These are phyloP conservation scores for Metschnikowia kofuensis DNA, from an alignment of 805 yeast genomes.

Conservation along the genomic window DNA sequence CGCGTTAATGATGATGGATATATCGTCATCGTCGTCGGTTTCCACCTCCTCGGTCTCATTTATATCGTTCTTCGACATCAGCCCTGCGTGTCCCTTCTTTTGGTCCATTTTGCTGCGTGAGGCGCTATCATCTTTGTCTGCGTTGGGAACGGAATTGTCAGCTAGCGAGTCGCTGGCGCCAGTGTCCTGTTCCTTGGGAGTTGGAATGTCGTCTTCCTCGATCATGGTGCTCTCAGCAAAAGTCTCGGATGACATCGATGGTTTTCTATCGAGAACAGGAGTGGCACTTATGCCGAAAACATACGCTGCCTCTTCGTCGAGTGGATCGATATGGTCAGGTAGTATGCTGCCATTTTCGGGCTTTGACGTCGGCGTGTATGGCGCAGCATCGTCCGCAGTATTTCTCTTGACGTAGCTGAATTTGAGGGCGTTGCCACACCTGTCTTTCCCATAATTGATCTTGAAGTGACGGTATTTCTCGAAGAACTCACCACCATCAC, in stretches of 20 bases:
- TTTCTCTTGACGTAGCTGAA: constrained; percentile 42
- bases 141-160: too few species aligned
- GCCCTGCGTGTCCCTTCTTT: too few species aligned
- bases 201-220: background rate
- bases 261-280: background rate
- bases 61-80: too few species aligned
- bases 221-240: constrained; percentile 7
- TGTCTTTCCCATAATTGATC: constrained; percentile 70
- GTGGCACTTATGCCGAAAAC: constrained; percentile 42
- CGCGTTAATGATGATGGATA: constrained; percentile 37
- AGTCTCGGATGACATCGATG: background rate
- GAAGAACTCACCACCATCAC: constrained; percentile 30
- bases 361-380: background rate
- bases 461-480: constrained; percentile 52
- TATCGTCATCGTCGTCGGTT: constrained; percentile 27
- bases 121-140: too few species aligned
- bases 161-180: too few species aligned
- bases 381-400: constrained; percentile 14
- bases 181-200: background rate
- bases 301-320: constrained; percentile 39
- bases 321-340: constrained; percentile 5
- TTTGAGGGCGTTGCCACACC: constrained; percentile 76
- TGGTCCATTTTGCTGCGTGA: too few species aligned
- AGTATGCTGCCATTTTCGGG: background rate
- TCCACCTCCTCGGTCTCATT: constrained; percentile 5